Conservation (phyloP, 164 flowering plant genomes). For the Dillenia suffruticosa region DNA sequence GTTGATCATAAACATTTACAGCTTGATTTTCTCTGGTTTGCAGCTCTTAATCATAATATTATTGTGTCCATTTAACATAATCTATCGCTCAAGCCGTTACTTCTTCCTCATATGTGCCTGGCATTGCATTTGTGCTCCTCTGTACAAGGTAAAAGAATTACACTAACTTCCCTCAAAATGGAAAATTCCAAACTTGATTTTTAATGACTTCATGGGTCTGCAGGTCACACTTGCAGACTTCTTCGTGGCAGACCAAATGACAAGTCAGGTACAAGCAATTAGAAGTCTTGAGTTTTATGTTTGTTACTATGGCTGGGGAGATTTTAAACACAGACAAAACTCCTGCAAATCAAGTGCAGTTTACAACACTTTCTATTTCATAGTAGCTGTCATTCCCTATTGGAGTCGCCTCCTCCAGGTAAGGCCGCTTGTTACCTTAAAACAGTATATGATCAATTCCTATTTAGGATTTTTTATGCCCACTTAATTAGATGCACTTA, state of each 20-base stretch:
- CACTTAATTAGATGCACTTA: not conserved
- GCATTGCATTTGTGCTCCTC: conserved; percentile 59
- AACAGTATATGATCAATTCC: not conserved
- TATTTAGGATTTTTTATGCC: not conserved
- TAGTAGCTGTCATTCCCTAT: conserved; percentile 40
- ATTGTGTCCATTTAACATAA: conserved; percentile 57
- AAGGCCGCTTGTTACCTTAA: not conserved
- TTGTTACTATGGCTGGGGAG: conserved; percentile 56
- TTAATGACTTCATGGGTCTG: not conserved
- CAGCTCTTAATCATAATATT: conserved; percentile 37
- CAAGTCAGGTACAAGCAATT: conserved; percentile 64
- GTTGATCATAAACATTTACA: too few relatives aligned
- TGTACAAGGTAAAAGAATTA: conserved; percentile 49
- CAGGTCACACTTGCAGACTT: conserved; percentile 64
- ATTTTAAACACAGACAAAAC: conserved; percentile 29
- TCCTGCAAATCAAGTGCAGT: conserved; percentile 22
- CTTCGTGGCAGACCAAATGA: conserved; percentile 65
- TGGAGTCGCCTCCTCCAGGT: conserved; percentile 45
- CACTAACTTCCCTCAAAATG: not conserved
- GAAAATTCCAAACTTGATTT: not conserved
- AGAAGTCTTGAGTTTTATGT: conserved; percentile 40
- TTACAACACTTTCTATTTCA: conserved; percentile 28
- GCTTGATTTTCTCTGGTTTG: not conserved
- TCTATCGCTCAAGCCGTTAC: conserved; percentile 64
- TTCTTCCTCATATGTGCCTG: conserved; percentile 42